These are phyloP conservation scores for Boechera retrofracta DNA, from an alignment of 345 rosid genomes.

Conservation along the genomic window DNA sequence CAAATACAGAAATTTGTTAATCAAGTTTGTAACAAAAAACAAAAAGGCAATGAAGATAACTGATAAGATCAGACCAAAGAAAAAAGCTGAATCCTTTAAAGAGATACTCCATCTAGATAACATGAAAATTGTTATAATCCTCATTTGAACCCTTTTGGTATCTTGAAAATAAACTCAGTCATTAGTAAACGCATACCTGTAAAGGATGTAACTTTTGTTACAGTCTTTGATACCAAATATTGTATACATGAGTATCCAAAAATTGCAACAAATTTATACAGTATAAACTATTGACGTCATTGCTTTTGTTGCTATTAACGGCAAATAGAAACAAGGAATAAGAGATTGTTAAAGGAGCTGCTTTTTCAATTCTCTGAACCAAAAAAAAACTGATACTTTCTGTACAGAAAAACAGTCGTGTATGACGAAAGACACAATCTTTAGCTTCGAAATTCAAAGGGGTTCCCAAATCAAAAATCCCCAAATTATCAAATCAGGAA, in stretches of 20 bases:
- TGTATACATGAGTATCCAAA: constrained; percentile 23
- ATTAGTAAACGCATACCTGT: constrained; percentile 8
- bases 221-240: neutral
- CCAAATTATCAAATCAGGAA: constrained; percentile 8
- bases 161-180: constrained; percentile 1
- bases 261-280: constrained; percentile 7
- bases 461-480: neutral
- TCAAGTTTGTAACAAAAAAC: neutral
- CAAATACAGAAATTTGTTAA: neutral
- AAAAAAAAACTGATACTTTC: neutral
- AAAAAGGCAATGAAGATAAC: neutral
- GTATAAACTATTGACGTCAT: constrained; percentile 7
- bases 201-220: constrained; percentile 13
- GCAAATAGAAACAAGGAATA: constrained; percentile 30
- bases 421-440: constrained; percentile 22
- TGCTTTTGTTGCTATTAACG: neutral
- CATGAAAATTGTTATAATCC: constrained; percentile 12
- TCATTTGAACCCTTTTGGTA: neutral
- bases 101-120: neutral
- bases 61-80: neutral
- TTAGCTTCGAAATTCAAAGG: constrained; percentile 12
- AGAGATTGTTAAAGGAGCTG: neutral
- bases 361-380: constrained; percentile 7
- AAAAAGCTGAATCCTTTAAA: neutral
- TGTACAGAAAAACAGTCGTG: neutral